A percentile compares a stretch with the other conserved stretches of the same genome.
Evolutionary conservation across 768 basidiomycete species (phyloP).

Genomic region (Lentinula sp.): DNA sequence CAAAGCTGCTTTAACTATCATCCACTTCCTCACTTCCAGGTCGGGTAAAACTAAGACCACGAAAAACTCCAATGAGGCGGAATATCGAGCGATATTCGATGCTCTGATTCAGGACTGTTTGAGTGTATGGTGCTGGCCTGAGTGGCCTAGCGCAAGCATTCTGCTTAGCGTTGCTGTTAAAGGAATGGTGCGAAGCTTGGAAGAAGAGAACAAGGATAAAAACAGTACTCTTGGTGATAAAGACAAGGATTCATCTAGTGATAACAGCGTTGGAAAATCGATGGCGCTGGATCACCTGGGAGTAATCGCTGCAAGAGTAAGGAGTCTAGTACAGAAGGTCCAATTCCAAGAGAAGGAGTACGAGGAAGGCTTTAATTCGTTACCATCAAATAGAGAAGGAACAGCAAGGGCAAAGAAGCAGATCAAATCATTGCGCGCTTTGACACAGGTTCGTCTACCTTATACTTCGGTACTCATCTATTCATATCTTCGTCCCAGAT

Average conservation of each 20-base stretch:
- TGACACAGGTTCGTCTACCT: constrained; percentile 59
- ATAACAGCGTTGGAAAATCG: constrained; percentile 81
- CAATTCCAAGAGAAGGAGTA: constrained; percentile 22
- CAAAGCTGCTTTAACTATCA: constrained; percentile 80
- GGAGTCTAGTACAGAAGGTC: constrained; percentile 48
- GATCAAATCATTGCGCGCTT: constrained; percentile 39
- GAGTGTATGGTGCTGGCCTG: constrained; percentile 87
- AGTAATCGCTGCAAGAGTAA: constrained; percentile 80
- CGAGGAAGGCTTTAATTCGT: not conserved
- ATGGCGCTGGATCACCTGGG: constrained; percentile 93
- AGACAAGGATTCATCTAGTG: constrained; percentile 49
- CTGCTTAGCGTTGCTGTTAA: constrained; percentile 76
- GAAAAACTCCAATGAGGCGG: constrained; percentile 90
- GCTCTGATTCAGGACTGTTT: constrained; percentile 85
- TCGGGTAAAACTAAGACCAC: constrained; percentile 84
- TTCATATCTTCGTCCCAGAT: constrained; percentile 31
- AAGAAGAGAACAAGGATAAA: not conserved
- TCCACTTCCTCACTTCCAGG: constrained; percentile 70
- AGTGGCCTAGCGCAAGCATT: constrained; percentile 92
- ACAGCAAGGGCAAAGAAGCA: constrained; percentile 11
- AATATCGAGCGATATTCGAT: constrained; percentile 91
- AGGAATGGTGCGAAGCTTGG: constrained; percentile 61
- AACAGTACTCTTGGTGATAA: constrained; percentile 68
- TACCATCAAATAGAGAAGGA: not conserved
- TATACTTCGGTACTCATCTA: not conserved